Evolutionary conservation across 1,284 basidiomycete species (phyloP), one percentile per base, ranked within the genome.

Genomic region (Blastosporella zonata): DNA sequence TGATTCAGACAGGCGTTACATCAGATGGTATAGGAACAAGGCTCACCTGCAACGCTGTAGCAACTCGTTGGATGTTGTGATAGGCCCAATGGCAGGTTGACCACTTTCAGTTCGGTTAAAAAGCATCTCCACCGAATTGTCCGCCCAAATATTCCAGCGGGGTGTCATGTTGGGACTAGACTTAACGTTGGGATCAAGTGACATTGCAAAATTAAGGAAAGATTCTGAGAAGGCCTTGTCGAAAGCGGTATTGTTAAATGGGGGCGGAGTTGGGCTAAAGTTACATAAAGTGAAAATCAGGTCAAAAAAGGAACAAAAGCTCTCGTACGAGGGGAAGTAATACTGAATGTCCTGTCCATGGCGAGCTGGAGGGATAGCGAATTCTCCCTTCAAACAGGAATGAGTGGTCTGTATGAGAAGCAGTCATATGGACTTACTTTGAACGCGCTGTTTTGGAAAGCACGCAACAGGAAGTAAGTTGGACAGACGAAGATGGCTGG

Each of bases 141-240:
- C 42, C 2, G 47, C 42, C 52, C 56, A 59, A 12, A 20, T 23
- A 12, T 50, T 49, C 59, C 59, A 64, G 2, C 8, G 43, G 31
- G 59, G 55, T 9, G 45, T 56, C 38, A 61, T 54, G 10, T 59
- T 64, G 0, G 58, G 41, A 49, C 60, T 48, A n/a, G 59, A 49
- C 44, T 74, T 70, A 13, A 58, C 43, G 46, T 74, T 74, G 2
- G 73, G 70, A 48, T 73, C 59, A 13, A 62, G 57, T 1, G 62
- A 59, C 47, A 66, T 58, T 0, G 56, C 68, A 43, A 75, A 68
- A 43, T 67, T 59, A 6, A 71, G 50, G 62, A 74, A 76, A 0
- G 66, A 61, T 46, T 68, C 62, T 3, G 68, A 59, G 44, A 75
- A 75, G 3, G 73, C 66, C 21, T 62, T 63, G 46, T 62, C 55